Evolutionary conservation across 805 yeast genomes (phyloP).

Genomic region (Candida khao-thaluensis): DNA sequence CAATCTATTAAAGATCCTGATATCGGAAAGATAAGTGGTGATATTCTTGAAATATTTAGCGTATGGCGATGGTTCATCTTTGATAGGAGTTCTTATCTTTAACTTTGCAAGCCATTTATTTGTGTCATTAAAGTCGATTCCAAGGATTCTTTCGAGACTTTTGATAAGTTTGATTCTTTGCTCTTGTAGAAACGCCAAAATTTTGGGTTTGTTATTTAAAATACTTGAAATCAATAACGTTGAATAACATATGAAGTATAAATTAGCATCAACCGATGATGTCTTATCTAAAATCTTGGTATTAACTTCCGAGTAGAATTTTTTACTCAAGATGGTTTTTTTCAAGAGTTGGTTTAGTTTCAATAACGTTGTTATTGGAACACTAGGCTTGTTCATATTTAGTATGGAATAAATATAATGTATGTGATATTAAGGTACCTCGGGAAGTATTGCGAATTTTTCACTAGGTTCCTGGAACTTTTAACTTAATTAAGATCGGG

Average conservation of each 20-base stretch:
- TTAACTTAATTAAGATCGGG: too few species aligned
- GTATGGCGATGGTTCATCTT: slow-evolving; percentile 17
- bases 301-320: slow-evolving; percentile 41
- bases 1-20: slow-evolving; percentile 42
- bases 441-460: slow-evolving; percentile 6
- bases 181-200: slow-evolving; percentile 25
- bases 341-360: slow-evolving; percentile 27
- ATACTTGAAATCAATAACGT: slow-evolving; percentile 36
- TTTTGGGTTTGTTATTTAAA: slow-evolving; percentile 36
- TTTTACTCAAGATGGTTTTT: slow-evolving; percentile 35
- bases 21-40: slow-evolving; percentile 38
- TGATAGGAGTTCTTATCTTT: background rate
- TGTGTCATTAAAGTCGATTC: slow-evolving; percentile 17
- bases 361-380: slow-evolving; percentile 23
- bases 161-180: slow-evolving; percentile 27
- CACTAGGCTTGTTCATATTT: background rate
- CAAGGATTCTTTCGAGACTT: slow-evolving; percentile 15
- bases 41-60: slow-evolving; percentile 37
- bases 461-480: too few species aligned
- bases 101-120: slow-evolving; percentile 13
- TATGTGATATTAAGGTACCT: slow-evolving; percentile 1
- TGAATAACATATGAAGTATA: slow-evolving; percentile 45
- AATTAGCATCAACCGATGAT: slow-evolving; percentile 36
- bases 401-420: background rate
- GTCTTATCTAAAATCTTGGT: slow-evolving; percentile 36